Percentiles rank a stretch among this genome's conserved stretches.
These are phyloP conservation scores for Penicillium thymicola DNA, from an alignment of 2,329 filamentous ascomycete species.

Conservation along the genomic window DNA sequence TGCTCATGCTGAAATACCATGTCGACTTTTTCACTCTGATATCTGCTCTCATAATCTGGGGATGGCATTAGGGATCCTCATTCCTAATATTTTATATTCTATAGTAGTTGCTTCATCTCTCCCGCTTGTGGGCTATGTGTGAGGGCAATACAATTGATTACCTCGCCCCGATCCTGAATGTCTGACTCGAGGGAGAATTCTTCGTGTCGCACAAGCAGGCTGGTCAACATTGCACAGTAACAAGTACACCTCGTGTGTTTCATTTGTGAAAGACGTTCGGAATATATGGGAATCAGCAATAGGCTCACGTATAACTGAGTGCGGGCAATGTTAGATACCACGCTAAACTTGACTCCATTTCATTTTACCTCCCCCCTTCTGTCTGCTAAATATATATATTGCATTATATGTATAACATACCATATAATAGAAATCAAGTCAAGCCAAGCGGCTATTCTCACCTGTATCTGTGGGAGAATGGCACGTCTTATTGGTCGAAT, in stretches of 20 bases:
- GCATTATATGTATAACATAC: too few species aligned
- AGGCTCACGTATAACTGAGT: slow-evolving; percentile 9
- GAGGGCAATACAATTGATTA: neutral
- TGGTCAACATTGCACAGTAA: slow-evolving; percentile 21
- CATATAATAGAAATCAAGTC: too few species aligned
- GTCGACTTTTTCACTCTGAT: neutral
- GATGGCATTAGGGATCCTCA: neutral
- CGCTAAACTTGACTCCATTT: neutral
- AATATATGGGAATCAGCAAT: neutral
- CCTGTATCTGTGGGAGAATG: neutral
- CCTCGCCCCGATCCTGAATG: neutral
- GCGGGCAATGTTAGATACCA: neutral
- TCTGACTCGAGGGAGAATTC: slow-evolving; percentile 7
- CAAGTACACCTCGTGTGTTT: slow-evolving; percentile 4
- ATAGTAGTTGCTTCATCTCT: neutral
- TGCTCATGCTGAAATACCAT: neutral
- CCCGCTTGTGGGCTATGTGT: neutral
- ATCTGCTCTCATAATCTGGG: neutral
- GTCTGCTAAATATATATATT: neutral
- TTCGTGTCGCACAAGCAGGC: slow-evolving; percentile 18
- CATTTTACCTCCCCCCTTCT: neutral
- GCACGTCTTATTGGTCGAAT: neutral
- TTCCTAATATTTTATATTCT: too few species aligned
- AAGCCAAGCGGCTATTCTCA: neutral
- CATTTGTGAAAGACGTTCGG: neutral